Evolutionary conservation across 495 filamentous ascomycete genomes (phyloP).

Genomic region (Geoglossum glabrum): DNA sequence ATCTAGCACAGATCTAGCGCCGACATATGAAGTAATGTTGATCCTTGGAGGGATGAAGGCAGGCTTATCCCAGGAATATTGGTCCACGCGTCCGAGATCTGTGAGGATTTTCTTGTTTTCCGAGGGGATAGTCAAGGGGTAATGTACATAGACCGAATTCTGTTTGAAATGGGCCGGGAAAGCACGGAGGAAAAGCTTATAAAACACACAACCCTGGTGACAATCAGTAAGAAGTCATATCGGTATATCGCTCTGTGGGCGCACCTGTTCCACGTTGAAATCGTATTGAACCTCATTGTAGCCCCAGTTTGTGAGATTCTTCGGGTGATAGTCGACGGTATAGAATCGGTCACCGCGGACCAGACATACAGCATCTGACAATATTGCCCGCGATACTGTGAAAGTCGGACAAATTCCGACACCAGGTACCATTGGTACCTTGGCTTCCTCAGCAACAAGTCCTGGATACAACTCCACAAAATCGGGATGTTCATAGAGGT

Average conservation of each 20-base stretch:
- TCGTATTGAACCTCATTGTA: constrained; percentile 26
- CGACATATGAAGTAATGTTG: neutral
- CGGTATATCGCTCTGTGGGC: constrained; percentile 15
- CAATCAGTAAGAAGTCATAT: neutral
- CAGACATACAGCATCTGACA: constrained; percentile 25
- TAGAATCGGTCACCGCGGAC: constrained; percentile 28
- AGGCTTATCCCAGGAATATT: constrained; percentile 32
- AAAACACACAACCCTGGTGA: neutral
- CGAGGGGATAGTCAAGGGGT: neutral
- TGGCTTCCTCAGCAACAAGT: constrained; percentile 24
- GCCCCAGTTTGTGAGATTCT: constrained; percentile 69
- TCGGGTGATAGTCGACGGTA: constrained; percentile 43
- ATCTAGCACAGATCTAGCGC: neutral
- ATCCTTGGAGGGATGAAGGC: constrained; percentile 10
- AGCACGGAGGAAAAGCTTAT: neutral
- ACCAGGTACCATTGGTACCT: constrained; percentile 20
- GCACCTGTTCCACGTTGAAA: neutral
- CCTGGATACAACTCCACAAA: constrained; percentile 29
- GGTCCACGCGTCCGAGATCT: neutral
- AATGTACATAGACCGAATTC: neutral
- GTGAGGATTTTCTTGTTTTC: neutral
- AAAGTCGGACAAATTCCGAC: constrained; percentile 23
- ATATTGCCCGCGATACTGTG: constrained; percentile 22
- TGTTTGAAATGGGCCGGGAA: neutral
- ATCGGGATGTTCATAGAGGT: constrained; percentile 23